Conservation (phyloP, 2,329 filamentous ascomycete species). For the Alternaria brassicicola region DNA sequence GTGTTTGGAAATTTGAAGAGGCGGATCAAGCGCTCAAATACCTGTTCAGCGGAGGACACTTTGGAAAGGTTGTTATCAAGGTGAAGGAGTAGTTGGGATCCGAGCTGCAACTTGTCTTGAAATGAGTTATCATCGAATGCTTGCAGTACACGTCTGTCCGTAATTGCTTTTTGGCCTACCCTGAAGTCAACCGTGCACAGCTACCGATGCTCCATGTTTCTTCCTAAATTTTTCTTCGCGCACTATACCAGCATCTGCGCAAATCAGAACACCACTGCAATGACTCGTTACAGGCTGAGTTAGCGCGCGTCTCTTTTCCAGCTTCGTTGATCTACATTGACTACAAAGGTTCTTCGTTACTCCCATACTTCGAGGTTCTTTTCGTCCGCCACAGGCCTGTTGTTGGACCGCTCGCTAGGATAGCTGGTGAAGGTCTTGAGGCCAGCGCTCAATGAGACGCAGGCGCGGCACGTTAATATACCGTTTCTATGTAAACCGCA, state of each 20-base stretch:
- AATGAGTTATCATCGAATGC: neutral
- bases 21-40: slow-evolving; percentile 38
- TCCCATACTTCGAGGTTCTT: neutral
- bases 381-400: neutral
- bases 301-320: neutral
- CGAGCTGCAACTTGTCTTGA: neutral
- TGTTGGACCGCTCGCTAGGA: neutral
- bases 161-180: too few species aligned
- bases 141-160: neutral
- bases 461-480: neutral
- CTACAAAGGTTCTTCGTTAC: neutral
- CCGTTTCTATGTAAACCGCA: neutral
- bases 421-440: neutral
- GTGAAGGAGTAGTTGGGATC: slow-evolving; percentile 29
- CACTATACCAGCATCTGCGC: too few species aligned
- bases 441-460: neutral
- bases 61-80: slow-evolving; percentile 48
- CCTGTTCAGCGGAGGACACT: slow-evolving; percentile 45
- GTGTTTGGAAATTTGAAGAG: slow-evolving; percentile 48
- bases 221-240: too few species aligned
- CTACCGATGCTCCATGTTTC: too few species aligned
- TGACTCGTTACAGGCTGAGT: neutral
- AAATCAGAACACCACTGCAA: too few species aligned
- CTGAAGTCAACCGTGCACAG: too few species aligned
- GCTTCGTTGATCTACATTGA: neutral